These are phyloP conservation scores for Stephania japonica DNA, from an alignment of 164 flowering plant species.

Conservation along the genomic window DNA sequence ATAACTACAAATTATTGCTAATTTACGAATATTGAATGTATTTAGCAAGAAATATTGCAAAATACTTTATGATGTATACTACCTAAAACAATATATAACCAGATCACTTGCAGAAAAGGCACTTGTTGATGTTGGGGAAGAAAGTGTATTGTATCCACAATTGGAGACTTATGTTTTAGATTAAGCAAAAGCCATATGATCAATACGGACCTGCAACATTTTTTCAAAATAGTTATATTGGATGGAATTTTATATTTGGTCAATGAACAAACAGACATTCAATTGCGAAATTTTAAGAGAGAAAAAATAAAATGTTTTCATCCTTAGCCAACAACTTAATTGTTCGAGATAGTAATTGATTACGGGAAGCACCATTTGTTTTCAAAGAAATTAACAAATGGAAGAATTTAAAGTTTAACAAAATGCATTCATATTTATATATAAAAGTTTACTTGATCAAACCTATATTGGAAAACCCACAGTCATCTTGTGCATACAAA, in stretches of 20 bases:
- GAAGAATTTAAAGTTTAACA: too few species aligned
- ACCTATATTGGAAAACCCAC: too few species aligned
- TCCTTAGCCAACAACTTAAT: slow-evolving; percentile 19
- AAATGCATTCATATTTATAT: too few species aligned
- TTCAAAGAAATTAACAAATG: too few species aligned
- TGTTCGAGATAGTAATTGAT: slow-evolving; percentile 24
- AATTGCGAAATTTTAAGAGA: not conserved
- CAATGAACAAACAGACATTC: not conserved
- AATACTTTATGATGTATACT: too few species aligned
- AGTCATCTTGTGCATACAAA: too few species aligned
- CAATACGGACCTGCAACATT: slow-evolving; percentile 61
- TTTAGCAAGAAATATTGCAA: too few species aligned
- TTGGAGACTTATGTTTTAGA: slow-evolving; percentile 67
- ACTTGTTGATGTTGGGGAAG: slow-evolving; percentile 99
- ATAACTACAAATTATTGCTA: too few species aligned
- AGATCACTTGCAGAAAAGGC: not conserved
- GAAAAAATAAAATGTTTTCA: slow-evolving; percentile 29
- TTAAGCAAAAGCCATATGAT: slow-evolving; percentile 83
- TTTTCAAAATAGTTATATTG: not conserved
- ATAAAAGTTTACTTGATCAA: too few species aligned
- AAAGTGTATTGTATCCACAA: slow-evolving; percentile 78
- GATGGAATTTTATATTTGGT: not conserved
- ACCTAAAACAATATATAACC: not conserved
- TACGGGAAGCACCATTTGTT: slow-evolving; percentile 21
- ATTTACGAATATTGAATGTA: too few species aligned